Base-by-base conservation (phyloP, 345 rosid species). In the Aquilaria malaccensis region DNA sequence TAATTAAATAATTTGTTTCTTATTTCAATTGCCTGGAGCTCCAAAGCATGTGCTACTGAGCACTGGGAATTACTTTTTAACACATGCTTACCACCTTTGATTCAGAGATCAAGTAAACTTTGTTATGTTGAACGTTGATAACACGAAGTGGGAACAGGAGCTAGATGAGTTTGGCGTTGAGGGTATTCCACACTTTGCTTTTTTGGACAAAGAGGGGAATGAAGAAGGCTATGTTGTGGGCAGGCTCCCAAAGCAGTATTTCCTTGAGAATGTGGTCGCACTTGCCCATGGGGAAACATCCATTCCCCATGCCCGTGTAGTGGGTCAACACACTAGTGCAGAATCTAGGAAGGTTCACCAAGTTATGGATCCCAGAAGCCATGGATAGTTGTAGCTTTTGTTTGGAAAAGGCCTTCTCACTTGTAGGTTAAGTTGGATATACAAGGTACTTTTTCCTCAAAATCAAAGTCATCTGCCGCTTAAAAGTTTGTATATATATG, bases 101-200 rank as follows among this genome's bases (percentile, higher is more conserved):
- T 65, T n/a, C 60, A 90, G 97, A 87, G 88, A 81, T 75, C 82
- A 73, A n/a, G 98, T 89, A 55, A 93, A 93, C 74, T 93, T 89
- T 72, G 98, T 89, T 55, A 85, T 89, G 98, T 69, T 93, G 75
- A 93, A 93, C 64, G 98, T 93, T 54, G 98, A 89, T 76, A 87
- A 93, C 69, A 93, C 97, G 11, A 89, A 80, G 77, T 93, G 98
- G 96, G 97, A 93, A 71, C 97, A 93, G 71, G 98, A 93, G 79
- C 76, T 93, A 45, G 86, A 93, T 47, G 98, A 93, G 79, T 89
- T 93, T 68, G 97, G 97, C n/a, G 97, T 93, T 22, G 97, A 93
- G 69, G 98, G 97, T 53, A 93, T 87, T 72, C 97, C 98, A 0
- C 97, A 93, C 75, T 89, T 89, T 61, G 81, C 96, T 2, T 93